Evolutionary conservation across 2,329 filamentous ascomycete species (phyloP).

Genomic region (Fusarium aywerte): DNA sequence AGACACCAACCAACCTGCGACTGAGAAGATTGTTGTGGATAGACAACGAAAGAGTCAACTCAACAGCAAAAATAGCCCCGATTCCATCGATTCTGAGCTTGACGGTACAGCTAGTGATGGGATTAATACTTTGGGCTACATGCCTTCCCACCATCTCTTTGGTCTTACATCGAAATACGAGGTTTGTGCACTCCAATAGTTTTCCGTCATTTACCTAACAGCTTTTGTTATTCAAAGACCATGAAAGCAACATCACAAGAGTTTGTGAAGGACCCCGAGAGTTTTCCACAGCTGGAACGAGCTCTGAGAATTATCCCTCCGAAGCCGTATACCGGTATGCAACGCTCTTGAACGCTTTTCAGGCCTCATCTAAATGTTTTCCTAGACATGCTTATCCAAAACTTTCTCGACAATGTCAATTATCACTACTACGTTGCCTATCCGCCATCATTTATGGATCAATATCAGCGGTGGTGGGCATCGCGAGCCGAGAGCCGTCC

Average conservation of each 20-base stretch:
- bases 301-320: slow-evolving; percentile 50
- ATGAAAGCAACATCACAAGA: slow-evolving; percentile 35
- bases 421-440: slow-evolving; percentile 55
- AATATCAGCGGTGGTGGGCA: slow-evolving; percentile 53
- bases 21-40: slow-evolving; percentile 40
- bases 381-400: slow-evolving; percentile 53
- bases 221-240: background rate
- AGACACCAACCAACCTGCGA: slow-evolving; percentile 36
- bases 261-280: slow-evolving; percentile 37
- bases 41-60: slow-evolving; percentile 41
- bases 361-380: slow-evolving; percentile 3
- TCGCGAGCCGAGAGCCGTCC: slow-evolving; percentile 45
- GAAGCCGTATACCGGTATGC: slow-evolving; percentile 51
- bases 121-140: slow-evolving; percentile 53
- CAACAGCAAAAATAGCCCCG: slow-evolving; percentile 30
- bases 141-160: slow-evolving; percentile 49
- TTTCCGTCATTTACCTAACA: background rate
- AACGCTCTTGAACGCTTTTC: background rate
- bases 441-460: slow-evolving; percentile 50
- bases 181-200: slow-evolving; percentile 32
- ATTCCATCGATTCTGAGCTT: slow-evolving; percentile 35
- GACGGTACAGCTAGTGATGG: slow-evolving; percentile 45
- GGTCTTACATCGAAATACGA: slow-evolving; percentile 42
- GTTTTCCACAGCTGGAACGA: slow-evolving; percentile 48
- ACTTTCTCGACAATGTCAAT: slow-evolving; percentile 53